These are phyloP conservation scores for Cyberlindnera maritima DNA, from an alignment of 805 yeast species.

Conservation along the genomic window DNA sequence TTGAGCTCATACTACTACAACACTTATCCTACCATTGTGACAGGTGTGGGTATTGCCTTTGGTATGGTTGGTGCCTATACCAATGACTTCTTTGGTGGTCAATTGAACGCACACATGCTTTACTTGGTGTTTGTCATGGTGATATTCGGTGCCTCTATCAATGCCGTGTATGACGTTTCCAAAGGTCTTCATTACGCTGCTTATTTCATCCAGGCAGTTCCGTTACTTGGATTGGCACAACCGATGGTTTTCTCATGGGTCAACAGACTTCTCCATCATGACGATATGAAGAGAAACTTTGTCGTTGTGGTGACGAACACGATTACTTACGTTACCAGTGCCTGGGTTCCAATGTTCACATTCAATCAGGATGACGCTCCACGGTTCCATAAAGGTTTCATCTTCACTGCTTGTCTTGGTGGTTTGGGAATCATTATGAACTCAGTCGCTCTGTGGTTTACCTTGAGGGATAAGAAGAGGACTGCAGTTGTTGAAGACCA, in stretches of 20 bases:
- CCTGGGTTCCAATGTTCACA: slow-evolving; percentile 36
- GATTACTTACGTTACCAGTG: slow-evolving; percentile 39
- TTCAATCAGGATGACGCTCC: slow-evolving; percentile 41
- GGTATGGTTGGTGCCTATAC: not conserved
- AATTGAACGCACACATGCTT: slow-evolving; percentile 37
- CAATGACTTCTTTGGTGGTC: slow-evolving; percentile 30
- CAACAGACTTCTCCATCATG: slow-evolving; percentile 40
- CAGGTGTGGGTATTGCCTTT: slow-evolving; percentile 37
- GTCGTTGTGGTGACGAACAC: slow-evolving; percentile 41
- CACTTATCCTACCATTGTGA: slow-evolving; percentile 38
- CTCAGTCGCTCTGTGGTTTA: not conserved
- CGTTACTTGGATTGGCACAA: slow-evolving; percentile 47
- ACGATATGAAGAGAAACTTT: slow-evolving; percentile 34
- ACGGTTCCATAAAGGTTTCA: slow-evolving; percentile 36
- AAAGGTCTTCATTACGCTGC: slow-evolving; percentile 47
- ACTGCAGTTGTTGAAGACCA: no score
- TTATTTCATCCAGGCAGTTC: slow-evolving; percentile 46
- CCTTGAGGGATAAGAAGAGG: slow-evolving; percentile 1
- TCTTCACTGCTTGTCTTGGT: slow-evolving; percentile 22
- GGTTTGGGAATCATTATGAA: slow-evolving; percentile 4
- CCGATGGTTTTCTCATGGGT: slow-evolving; percentile 58
- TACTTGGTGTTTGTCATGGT: slow-evolving; percentile 39
- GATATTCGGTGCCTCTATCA: slow-evolving; percentile 36
- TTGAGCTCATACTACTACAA: slow-evolving; percentile 37
- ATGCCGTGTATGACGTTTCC: slow-evolving; percentile 44